Conservation (phyloP, 345 rosid species). For the Hibiscus syriacus region DNA sequence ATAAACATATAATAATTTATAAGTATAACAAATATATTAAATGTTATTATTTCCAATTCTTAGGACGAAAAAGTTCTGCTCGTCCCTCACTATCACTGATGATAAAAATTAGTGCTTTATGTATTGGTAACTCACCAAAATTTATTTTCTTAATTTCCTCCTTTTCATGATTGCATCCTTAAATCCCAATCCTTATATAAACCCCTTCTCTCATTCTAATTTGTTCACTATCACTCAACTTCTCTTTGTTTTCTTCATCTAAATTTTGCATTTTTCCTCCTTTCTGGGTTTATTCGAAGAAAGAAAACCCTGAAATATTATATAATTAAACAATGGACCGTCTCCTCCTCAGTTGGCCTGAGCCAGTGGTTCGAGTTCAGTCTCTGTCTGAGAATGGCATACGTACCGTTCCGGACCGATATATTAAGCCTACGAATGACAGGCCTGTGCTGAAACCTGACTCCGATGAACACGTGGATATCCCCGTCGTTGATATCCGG, state of each 20-base stretch:
- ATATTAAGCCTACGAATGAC: slow-evolving; percentile 49
- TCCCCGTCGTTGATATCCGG: slow-evolving; percentile 58
- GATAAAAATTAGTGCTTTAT: no score
- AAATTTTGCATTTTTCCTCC: not conserved
- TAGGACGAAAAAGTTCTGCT: no score
- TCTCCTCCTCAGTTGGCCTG: slow-evolving; percentile 67
- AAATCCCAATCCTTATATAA: slow-evolving; percentile 15
- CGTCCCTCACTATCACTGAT: no score
- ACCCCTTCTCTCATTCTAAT: not conserved
- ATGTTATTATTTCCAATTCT: no score
- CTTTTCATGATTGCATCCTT: not conserved
- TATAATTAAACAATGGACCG: slow-evolving; percentile 16
- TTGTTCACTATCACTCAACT: not conserved
- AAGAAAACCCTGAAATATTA: not conserved
- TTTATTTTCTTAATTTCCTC: not conserved
- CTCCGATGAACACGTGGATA: slow-evolving; percentile 15
- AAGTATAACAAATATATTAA: no score
- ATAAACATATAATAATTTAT: no score
- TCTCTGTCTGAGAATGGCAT: slow-evolving; percentile 63
- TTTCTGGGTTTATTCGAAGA: not conserved
- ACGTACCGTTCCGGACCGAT: slow-evolving; percentile 44
- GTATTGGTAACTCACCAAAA: not conserved
- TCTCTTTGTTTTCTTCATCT: not conserved
- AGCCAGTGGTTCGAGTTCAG: slow-evolving; percentile 86
- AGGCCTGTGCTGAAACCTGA: slow-evolving; percentile 29